These are phyloP conservation scores for Trametes cingulata DNA, from an alignment of 768 basidiomycete genomes.

Conservation along the genomic window DNA sequence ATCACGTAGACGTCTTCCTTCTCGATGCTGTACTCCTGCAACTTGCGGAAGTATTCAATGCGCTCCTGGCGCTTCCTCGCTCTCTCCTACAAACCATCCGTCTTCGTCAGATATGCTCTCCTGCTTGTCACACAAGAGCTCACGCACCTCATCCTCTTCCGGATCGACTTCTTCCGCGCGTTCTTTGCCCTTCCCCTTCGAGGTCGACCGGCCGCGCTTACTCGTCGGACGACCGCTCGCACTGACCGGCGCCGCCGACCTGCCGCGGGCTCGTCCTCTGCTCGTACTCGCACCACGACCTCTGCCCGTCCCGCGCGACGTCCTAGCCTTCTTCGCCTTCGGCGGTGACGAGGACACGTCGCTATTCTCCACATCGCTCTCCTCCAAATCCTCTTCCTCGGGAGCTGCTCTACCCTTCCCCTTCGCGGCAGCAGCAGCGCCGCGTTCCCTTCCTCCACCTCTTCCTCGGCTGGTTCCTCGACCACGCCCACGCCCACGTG, in stretches of 20 bases:
- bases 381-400: slow-evolving; percentile 4
- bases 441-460: not conserved
- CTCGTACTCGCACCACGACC: slow-evolving; percentile 8
- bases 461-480: slow-evolving; percentile 6
- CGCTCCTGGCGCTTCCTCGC: slow-evolving; percentile 26
- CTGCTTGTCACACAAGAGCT: not conserved
- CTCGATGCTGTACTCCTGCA: slow-evolving; percentile 30
- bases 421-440: not conserved
- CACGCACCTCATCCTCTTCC: slow-evolving; percentile 28
- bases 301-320: not conserved
- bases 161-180: slow-evolving; percentile 18
- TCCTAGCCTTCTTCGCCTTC: slow-evolving; percentile 7
- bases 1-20: slow-evolving; percentile 39
- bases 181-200: slow-evolving; percentile 21
- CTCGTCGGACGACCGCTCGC: slow-evolving; percentile 11
- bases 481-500: slow-evolving; percentile 5
- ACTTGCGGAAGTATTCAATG: slow-evolving; percentile 29
- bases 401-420: slow-evolving; percentile 10
- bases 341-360: slow-evolving; percentile 13
- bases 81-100: slow-evolving; percentile 20
- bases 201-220: slow-evolving; percentile 11
- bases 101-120: not conserved
- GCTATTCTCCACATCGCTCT: not conserved
- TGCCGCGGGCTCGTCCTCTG: slow-evolving; percentile 6
- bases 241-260: not conserved